Conservation (phyloP, 2,329 filamentous ascomycete genomes). For the Didymella sp. region DNA sequence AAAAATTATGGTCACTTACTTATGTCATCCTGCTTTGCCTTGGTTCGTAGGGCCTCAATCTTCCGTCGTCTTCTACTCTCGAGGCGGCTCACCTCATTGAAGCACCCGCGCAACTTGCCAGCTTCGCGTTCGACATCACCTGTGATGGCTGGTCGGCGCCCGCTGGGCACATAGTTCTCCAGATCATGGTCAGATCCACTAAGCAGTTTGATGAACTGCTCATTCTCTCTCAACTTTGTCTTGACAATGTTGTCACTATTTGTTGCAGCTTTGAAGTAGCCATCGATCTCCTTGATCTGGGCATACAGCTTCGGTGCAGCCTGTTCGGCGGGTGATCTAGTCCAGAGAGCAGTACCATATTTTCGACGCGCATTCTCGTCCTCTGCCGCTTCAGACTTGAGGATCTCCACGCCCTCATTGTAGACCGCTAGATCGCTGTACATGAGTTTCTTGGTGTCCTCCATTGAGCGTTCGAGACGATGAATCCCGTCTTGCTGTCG, state of each 20-base stretch:
- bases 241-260: slow-evolving; percentile 74
- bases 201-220: slow-evolving; percentile 76
- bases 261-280: slow-evolving; percentile 78
- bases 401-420: slow-evolving; percentile 78
- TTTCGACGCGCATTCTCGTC: slow-evolving; percentile 77
- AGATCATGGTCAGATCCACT: slow-evolving; percentile 80
- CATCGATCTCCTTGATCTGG: slow-evolving; percentile 79
- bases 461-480: slow-evolving; percentile 77
- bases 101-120: slow-evolving; percentile 74
- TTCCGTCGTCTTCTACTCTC: slow-evolving; percentile 82
- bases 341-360: slow-evolving; percentile 89
- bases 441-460: slow-evolving; percentile 90
- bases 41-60: slow-evolving; percentile 78
- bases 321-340: slow-evolving; percentile 69
- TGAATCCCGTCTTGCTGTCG: slow-evolving; percentile 87
- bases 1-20: slow-evolving; percentile 55
- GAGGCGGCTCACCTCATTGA: slow-evolving; percentile 84
- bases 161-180: slow-evolving; percentile 88
- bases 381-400: slow-evolving; percentile 82
- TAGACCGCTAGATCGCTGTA: slow-evolving; percentile 78
- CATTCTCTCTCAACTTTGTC: slow-evolving; percentile 78
- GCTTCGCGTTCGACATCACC: slow-evolving; percentile 81
- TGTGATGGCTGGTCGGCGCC: slow-evolving; percentile 77
- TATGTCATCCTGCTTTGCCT: slow-evolving; percentile 86
- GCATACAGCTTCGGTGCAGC: slow-evolving; percentile 77